A percentile compares a stretch with the other conserved stretches of the same genome.
These are phyloP conservation scores for Boeremia exigua DNA, from an alignment of 2,329 filamentous ascomycete species.

Conservation along the genomic window DNA sequence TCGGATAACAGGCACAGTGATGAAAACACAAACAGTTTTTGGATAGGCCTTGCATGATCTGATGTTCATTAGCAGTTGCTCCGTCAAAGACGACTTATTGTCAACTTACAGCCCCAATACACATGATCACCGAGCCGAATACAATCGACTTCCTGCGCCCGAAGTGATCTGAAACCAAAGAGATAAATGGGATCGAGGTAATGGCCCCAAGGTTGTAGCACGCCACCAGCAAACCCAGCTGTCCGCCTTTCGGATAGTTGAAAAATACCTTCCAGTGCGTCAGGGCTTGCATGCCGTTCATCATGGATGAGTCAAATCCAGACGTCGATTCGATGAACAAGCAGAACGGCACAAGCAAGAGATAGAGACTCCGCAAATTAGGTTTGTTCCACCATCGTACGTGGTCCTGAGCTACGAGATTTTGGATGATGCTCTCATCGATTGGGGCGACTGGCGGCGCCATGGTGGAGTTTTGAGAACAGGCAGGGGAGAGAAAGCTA, in stretches of 20 bases:
- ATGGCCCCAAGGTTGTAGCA: constrained; percentile 67
- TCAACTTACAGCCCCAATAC: constrained; percentile 53
- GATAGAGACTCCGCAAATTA: constrained; percentile 63
- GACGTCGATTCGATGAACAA: constrained; percentile 69
- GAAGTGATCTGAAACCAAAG: constrained; percentile 60
- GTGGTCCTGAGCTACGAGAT: constrained; percentile 44
- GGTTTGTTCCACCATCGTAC: constrained; percentile 64
- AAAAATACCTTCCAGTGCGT: constrained; percentile 56
- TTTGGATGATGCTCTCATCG: constrained; percentile 41
- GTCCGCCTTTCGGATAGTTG: constrained; percentile 52
- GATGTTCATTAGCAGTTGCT: too few relatives aligned
- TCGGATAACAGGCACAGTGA: too few relatives aligned
- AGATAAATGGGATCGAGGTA: constrained; percentile 63
- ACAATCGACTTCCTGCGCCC: constrained; percentile 65
- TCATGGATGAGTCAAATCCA: constrained; percentile 63
- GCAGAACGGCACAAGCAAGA: constrained; percentile 65
- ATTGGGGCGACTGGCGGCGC: constrained; percentile 26
- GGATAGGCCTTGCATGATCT: constrained; percentile 61
- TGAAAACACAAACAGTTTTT: constrained; percentile 39
- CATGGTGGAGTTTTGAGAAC: constrained; percentile 22
- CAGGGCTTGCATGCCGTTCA: constrained; percentile 44
- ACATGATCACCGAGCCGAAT: constrained; percentile 61
- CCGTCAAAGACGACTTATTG: too few relatives aligned
- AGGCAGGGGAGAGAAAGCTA: neutral
- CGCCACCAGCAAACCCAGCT: constrained; percentile 63